A percentile compares a stretch with the other conserved stretches of the same genome.
Evolutionary conservation across 768 basidiomycete species (phyloP).

Genomic region (Trametes coccinea): DNA sequence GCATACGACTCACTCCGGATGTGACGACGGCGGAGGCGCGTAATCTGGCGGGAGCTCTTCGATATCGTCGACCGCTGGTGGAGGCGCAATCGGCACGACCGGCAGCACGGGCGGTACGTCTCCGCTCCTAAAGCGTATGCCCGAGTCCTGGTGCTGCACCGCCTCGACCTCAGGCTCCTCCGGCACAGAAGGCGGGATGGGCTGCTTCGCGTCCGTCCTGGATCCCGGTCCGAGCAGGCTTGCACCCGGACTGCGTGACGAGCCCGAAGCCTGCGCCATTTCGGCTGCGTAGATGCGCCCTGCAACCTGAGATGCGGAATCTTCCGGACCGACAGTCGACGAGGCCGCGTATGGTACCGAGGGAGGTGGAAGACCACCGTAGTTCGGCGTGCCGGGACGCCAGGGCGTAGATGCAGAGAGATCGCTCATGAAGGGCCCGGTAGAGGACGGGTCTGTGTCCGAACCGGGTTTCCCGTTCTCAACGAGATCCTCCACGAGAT

Average conservation of each 20-base stretch:
- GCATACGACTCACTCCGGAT: background rate
- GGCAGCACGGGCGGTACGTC: background rate
- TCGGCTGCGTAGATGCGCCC: constrained; percentile 16
- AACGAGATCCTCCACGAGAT: constrained; percentile 7
- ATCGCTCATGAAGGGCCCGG: background rate
- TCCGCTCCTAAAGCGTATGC: constrained; percentile 16
- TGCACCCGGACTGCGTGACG: background rate
- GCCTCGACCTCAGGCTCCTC: constrained; percentile 8
- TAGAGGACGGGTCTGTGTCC: background rate
- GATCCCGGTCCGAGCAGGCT: background rate
- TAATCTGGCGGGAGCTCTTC: constrained; percentile 10
- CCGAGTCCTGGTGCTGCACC: constrained; percentile 19
- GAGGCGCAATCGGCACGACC: background rate
- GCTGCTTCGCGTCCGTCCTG: constrained; percentile 6
- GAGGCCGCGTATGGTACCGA: background rate
- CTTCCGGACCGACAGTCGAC: constrained; percentile 11
- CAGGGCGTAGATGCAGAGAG: constrained; percentile 1
- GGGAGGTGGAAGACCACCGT: background rate
- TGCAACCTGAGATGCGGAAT: constrained; percentile 13
- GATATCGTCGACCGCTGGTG: background rate
- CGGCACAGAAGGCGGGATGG: constrained; percentile 5
- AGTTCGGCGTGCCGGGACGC: background rate
- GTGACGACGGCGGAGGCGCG: background rate
- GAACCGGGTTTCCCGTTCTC: background rate
- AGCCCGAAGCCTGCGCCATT: constrained; percentile 1